Percentiles rank a stretch among this genome's conserved stretches.
phyloP scores from a whole-genome alignment of 2,329 filamentous ascomycete species.

The Monosporascus cannonballus region DNA sequence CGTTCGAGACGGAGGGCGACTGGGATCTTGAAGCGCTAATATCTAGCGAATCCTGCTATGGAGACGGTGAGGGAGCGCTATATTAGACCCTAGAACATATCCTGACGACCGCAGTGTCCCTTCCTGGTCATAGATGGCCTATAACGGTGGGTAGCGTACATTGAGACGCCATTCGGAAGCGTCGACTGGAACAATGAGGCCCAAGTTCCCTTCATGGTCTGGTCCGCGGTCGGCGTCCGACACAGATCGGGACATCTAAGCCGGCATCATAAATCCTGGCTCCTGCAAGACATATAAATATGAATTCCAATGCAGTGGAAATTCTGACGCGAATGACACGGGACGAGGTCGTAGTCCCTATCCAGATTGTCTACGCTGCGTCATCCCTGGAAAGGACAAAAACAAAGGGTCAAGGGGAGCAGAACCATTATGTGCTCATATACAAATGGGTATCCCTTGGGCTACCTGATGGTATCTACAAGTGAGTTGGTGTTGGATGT shows the following conservation, averaged over 20 bases:
- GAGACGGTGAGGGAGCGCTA: neutral
- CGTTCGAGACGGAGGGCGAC: constrained; percentile 6
- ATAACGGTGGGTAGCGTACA: constrained; percentile 4
- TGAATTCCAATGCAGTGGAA: neutral
- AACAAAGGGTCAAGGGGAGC: neutral
- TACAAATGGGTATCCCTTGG: neutral
- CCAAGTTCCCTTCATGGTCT: neutral
- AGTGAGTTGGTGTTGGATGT: constrained; percentile 4
- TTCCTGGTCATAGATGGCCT: constrained; percentile 10
- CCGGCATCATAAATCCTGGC: constrained; percentile 1
- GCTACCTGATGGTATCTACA: constrained; percentile 6
- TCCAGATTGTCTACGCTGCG: neutral
- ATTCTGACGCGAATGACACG: neutral
- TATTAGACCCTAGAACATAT: neutral
- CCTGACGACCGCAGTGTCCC: neutral
- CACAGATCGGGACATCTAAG: neutral
- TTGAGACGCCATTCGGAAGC: constrained; percentile 1
- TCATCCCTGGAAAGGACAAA: constrained; percentile 3
- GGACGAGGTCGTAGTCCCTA: constrained; percentile 1
- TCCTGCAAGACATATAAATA: neutral
- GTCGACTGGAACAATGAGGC: constrained; percentile 2
- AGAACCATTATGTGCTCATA: constrained; percentile 1
- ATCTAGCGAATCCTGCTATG: constrained; percentile 4
- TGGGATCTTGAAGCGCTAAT: constrained; percentile 8
- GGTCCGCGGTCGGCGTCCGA: neutral